Evolutionary conservation across 441 rosid species (phyloP), one percentile per base, ranked within the genome.

Genomic region (Lepidium campestre): DNA sequence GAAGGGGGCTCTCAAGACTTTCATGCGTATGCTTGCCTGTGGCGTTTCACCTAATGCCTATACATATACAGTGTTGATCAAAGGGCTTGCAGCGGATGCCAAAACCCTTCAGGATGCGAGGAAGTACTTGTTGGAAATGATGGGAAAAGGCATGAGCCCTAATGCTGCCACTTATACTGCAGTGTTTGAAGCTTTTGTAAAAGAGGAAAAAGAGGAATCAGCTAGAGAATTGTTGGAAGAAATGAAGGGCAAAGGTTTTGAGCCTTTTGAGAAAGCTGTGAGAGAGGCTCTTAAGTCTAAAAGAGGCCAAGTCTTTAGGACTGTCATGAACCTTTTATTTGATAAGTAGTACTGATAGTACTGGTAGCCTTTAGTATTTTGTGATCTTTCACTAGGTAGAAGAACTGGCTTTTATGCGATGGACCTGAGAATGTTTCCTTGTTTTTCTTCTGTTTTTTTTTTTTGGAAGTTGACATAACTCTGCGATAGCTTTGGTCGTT

Each of bases 1-100:
- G 18, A 86, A 85, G 54, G 87, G 85, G 45, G 85, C 87, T 27
- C 77, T 81, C 25, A 82, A 77, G 76, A 85, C 81, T 8, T 85
- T 81, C 65, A 6, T 79, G 80, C 78, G 90, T 13, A 88, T 90
- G 93, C 75, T 86, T 41, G 80, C 84, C 0, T 80, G 76, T 1
- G 95, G 91, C 2, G 86, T 85, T 10, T 75, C 60, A 10, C 97
- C 95, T 3, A 86, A 86, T 61, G 93, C 86, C 0, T 88, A 86
- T 53, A 84, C 95, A 18, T 91, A 85, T 6, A 34, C 79, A 0
- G 86, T 88, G 9, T 83, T 88, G n/a, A 75, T 90, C 37, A 86
- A 70, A 75, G 91, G 85, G 20, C 88, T 90, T 0, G 82, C 85
- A 23, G 75, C 13, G 10, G 83, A 80, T 25, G 82, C 55, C 4